Percentiles rank a stretch among this genome's conserved stretches.
Evolutionary conservation across 805 yeast genomes (phyloP).

Genomic region (Lachancea fermentati): DNA sequence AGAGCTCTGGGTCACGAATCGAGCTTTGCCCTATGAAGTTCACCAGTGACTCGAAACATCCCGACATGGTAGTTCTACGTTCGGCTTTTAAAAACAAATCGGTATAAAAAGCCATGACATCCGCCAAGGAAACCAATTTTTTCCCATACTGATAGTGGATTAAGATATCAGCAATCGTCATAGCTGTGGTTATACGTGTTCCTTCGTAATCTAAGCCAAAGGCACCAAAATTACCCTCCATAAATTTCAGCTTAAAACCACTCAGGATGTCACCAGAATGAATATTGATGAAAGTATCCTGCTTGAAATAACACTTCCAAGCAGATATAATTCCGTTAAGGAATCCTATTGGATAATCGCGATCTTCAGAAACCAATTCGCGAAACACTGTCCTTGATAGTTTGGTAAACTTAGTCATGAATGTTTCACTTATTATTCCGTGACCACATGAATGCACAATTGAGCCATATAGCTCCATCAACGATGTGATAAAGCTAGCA

Average conservation of each 20-base stretch:
- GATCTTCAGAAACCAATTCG: slow-evolving; percentile 15
- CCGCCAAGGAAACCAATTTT: slow-evolving; percentile 16
- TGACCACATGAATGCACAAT: slow-evolving; percentile 17
- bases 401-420: slow-evolving; percentile 22
- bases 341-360: slow-evolving; percentile 25
- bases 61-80: slow-evolving; percentile 26
- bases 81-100: slow-evolving; percentile 16
- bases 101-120: slow-evolving; percentile 20
- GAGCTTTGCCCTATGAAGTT: slow-evolving; percentile 32
- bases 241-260: slow-evolving; percentile 18
- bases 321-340: slow-evolving; percentile 24
- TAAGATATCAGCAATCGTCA: slow-evolving; percentile 33
- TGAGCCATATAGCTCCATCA: slow-evolving; percentile 21
- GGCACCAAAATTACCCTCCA: slow-evolving; percentile 23
- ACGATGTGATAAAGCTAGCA: slow-evolving; percentile 24
- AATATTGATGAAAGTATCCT: slow-evolving; percentile 21
- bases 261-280: slow-evolving; percentile 14
- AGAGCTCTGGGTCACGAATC: slow-evolving; percentile 23
- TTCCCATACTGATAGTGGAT: slow-evolving; percentile 22
- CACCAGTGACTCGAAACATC: slow-evolving; percentile 34
- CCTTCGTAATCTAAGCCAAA: slow-evolving; percentile 27
- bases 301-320: slow-evolving; percentile 19
- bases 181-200: slow-evolving; percentile 29
- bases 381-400: slow-evolving; percentile 21
- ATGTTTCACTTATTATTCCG: slow-evolving; percentile 8